phyloP scores from a whole-genome alignment of 208 protist species.

The Ichthyophonus hoferi region DNA sequence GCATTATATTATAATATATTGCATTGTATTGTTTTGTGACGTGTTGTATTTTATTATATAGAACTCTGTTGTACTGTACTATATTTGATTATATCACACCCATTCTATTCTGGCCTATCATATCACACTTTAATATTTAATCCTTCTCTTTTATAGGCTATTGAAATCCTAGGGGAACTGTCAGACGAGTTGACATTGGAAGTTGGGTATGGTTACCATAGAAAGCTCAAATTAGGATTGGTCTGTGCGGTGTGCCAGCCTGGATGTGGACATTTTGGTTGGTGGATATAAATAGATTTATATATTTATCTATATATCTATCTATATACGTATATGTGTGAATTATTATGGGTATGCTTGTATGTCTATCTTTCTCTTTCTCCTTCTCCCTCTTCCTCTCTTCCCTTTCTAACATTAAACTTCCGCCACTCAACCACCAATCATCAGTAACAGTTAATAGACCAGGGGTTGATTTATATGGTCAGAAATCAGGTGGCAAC shows the following conservation, averaged over 20 bases:
- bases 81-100: no score
- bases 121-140: no score
- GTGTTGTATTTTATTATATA: no score
- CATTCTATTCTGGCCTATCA: no score
- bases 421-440: neutral
- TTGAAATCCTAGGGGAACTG: neutral
- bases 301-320: no score
- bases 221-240: neutral
- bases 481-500: conserved; percentile 2
- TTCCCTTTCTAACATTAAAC: neutral
- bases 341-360: neutral
- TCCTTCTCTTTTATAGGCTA: no score
- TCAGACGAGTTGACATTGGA: neutral
- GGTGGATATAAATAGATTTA: neutral
- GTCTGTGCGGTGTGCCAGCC: neutral
- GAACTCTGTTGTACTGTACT: no score
- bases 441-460: neutral
- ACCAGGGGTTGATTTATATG: conserved; percentile 8
- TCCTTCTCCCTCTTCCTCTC: neutral
- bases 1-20: no score
- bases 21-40: no score
- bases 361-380: neutral
- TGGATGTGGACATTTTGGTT: neutral
- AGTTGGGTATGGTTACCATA: neutral
- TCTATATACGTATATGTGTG: neutral